Evolutionary conservation across 129 eudicot species (phyloP), one percentile per base, ranked within the genome.

Genomic region (Silybum marianum): DNA sequence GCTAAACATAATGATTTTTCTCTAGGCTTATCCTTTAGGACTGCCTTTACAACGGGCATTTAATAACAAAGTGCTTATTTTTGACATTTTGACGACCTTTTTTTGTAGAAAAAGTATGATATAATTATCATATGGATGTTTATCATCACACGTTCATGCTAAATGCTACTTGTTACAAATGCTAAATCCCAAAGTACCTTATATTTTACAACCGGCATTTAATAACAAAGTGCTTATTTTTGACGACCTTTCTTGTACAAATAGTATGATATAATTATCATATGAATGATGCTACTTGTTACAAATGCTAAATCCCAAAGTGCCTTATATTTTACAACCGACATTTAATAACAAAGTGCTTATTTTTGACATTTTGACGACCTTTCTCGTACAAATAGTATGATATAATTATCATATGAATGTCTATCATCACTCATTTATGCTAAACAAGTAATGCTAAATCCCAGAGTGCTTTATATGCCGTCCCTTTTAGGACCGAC

Each of bases 11-110:
- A 39, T 38, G 44, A 24, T 8, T 22, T 65, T 34, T 77, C 22
- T 60, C 11, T 40, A 63, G 38, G 63, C 65, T 4, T 54, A 24
- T 44, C 39, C 74, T 40, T 77, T 40, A 63, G 23, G 81, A 66
- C 63, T 6, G 62, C 9, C 21, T 63, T 38, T 39, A 22, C 2
- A 23, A 48, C 3, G 26, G 62, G 36, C 5, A 9, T 77, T 77
- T 77, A 66, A 66, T 77, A 23, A 3, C 19, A 3, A 72, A 72
- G 76, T 39, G 58, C 28, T 39, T 39, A 44, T 38, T 12, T 28
- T 39, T 63, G 39, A 21, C 74, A 3, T 42, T 28, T 39, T 21
- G 66, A 5, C 23, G 9, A 18, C 4, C 23, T 58, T 54, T 58
- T 18, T 23, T 18, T 1, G 10, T 58, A 10, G 65, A 58, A 58